Percentiles rank a stretch among this genome's conserved stretches.
Evolutionary conservation across 2,329 filamentous ascomycete species (phyloP).

Genomic region (Metarhizium album): DNA sequence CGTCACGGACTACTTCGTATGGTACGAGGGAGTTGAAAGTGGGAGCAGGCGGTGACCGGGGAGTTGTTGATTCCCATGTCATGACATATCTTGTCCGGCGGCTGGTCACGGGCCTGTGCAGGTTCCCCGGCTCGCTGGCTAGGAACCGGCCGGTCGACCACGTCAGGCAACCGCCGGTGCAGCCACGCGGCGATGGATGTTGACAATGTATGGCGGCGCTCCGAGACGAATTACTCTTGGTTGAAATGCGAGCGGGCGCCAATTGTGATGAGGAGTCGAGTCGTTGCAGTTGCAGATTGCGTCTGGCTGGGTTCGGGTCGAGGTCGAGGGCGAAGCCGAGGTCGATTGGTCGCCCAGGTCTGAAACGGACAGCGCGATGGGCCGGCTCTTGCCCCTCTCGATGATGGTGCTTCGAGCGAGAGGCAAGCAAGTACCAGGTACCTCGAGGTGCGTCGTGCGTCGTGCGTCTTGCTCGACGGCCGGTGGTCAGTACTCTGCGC

Average conservation of each 20-base stretch:
- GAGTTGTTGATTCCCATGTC: neutral
- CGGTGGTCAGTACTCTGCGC: too few relatives aligned
- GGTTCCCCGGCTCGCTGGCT: neutral
- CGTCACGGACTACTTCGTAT: neutral
- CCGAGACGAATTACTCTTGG: neutral
- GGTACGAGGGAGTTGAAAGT: neutral
- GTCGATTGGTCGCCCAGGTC: neutral
- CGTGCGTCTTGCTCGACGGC: too few relatives aligned
- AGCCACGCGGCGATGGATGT: neutral
- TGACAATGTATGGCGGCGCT: neutral
- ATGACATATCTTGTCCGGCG: neutral
- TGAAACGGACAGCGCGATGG: conserved; percentile 2
- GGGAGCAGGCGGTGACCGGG: neutral
- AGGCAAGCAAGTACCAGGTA: too few relatives aligned
- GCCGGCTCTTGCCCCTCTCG: neutral
- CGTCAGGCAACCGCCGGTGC: neutral
- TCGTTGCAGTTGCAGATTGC: neutral
- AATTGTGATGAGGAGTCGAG: neutral
- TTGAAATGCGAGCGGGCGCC: neutral
- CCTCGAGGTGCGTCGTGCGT: too few relatives aligned
- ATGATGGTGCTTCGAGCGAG: too few relatives aligned
- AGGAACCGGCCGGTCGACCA: neutral
- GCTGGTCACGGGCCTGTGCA: neutral
- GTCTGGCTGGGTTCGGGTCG: neutral
- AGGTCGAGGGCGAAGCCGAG: neutral